phyloP scores from a whole-genome alignment of 1,284 basidiomycete genomes.

The Ustilago shanxiensis region DNA sequence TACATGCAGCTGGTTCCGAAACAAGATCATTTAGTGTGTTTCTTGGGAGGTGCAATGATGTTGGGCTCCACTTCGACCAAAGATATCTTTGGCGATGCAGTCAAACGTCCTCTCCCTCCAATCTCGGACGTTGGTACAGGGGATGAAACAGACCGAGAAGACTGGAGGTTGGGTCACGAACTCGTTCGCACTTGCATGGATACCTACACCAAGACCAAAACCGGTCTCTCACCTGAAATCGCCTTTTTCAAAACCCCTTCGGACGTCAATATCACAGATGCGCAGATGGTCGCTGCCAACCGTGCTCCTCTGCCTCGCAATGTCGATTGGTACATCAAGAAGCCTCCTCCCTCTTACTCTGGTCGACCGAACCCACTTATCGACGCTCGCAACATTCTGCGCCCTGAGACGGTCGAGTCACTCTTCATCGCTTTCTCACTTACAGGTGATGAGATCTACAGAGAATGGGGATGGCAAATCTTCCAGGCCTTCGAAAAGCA shows the following conservation, averaged over 20 bases:
- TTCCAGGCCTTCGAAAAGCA: conserved; percentile 90
- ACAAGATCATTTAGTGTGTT: conserved; percentile 96
- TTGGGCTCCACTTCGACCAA: conserved; percentile 76
- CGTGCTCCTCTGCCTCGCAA: conserved; percentile 30
- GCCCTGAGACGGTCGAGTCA: conserved; percentile 94
- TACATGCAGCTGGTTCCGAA: conserved; percentile 76
- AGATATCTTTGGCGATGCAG: conserved; percentile 34
- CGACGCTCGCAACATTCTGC: conserved; percentile 87
- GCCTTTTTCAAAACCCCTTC: conserved; percentile 57
- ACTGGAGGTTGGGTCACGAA: conserved; percentile 85
- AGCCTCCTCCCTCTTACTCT: conserved; percentile 42
- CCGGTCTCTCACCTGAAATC: conserved; percentile 74
- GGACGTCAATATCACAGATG: conserved; percentile 29
- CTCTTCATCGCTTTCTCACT: conserved; percentile 87
- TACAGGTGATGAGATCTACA: conserved; percentile 85
- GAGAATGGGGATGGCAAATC: conserved; percentile 88
- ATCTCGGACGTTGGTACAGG: conserved; percentile 75
- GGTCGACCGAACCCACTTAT: conserved; percentile 73
- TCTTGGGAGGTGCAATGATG: conserved; percentile 90
- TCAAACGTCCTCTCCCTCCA: conserved; percentile 43
- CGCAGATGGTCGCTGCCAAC: conserved; percentile 25
- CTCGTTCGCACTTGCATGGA: conserved; percentile 87
- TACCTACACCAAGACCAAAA: conserved; percentile 83
- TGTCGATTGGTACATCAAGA: conserved; percentile 67
- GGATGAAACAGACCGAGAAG: conserved; percentile 74